Percentiles rank a stretch among this genome's conserved stretches.
phyloP scores from a whole-genome alignment of 106 monocot genomes.

The Hemerocallis citrina region DNA sequence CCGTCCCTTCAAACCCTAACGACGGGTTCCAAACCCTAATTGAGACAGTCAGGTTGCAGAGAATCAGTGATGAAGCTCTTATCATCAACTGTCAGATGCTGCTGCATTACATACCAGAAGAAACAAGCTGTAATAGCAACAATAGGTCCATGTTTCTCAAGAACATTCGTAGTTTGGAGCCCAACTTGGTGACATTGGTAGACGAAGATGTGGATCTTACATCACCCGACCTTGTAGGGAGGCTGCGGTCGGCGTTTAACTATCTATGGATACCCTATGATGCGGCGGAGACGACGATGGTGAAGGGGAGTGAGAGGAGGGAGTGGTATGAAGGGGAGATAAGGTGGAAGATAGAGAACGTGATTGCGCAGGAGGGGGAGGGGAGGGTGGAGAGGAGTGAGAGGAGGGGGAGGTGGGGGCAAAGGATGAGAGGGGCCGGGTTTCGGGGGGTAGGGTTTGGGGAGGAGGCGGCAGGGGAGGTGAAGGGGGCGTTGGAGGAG shows the following conservation, averaged over 20 bases:
- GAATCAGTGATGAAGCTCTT: conserved; percentile 66
- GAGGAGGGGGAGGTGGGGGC: conserved; percentile 55
- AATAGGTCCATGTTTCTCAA: conserved; percentile 55
- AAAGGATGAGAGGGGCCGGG: conserved; percentile 71
- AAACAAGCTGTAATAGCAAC: conserved; percentile 13
- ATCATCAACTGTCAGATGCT: conserved; percentile 93
- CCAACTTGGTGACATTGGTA: conserved; percentile 46
- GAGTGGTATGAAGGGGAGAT: conserved; percentile 76
- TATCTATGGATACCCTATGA: conserved; percentile 96
- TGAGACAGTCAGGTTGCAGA: conserved; percentile 50
- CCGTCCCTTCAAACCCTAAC: conserved; percentile 33
- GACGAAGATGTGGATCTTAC: conserved; percentile 92
- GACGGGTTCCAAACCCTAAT: conserved; percentile 59
- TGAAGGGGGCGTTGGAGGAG: conserved; percentile 73
- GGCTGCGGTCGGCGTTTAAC: conserved; percentile 81
- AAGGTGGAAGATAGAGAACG: conserved; percentile 87
- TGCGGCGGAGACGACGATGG: conserved; percentile 61
- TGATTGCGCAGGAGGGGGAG: conserved; percentile 69
- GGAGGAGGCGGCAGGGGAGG: conserved; percentile 66
- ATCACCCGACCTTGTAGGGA: conserved; percentile 34
- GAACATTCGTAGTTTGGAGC: conserved; percentile 51
- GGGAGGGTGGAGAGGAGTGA: conserved; percentile 81
- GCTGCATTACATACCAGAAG: conserved; percentile 72
- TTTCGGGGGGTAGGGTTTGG: conserved; percentile 55
- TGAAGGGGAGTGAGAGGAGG: conserved; percentile 64